Base-by-base conservation (phyloP, 2,329 filamentous ascomycete genomes). In the Trichoderma gracile region DNA sequence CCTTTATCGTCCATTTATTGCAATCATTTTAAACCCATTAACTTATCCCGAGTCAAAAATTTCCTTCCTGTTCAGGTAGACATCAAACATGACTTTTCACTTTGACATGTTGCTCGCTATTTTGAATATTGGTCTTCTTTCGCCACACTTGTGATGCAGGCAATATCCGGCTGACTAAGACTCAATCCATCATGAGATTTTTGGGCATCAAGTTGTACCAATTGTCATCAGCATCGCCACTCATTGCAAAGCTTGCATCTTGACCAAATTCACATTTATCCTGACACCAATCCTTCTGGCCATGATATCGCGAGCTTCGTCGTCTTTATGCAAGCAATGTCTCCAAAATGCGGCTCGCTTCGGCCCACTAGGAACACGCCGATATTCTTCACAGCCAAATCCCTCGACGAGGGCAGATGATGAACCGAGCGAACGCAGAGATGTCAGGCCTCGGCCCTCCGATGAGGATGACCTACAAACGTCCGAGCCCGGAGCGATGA, bases 401-500 rank as follows among this genome's bases (percentile, higher is more conserved):
- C 65, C 63, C 19, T 56, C 42, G 25, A 27, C 38, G 66, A 10
- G 55, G 55, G 25, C 67, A 3, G 15, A 33, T 1, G 12, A 62
- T 33, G 47, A 14, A 21, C 2, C 17, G 15, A 50, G 60, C 17
- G 15, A 57, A 30, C 17, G 61, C n/a, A 17, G 55, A 30, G 21
- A 17, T 21, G 40, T 15, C 5, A 19, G 38, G 14, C 33, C 25
- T 9, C 14, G 7, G 2, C n/a, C 58, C 5, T 19, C 25, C 1
- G n/a, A 14, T 10, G 33, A 23, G 21, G 50, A 38, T 1, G 15
- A 30, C 9, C 2, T 33, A 1, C 8, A 42, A 12, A 9, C 23
- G n/a, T 21, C 61, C 12, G 72, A 75, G 52, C 67, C 65, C 3
- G 82, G 83, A 0, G 75, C 82, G 25, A 81, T 89, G 82, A 77